Percentiles rank a stretch among this genome's conserved stretches.
These are phyloP conservation scores for Stygiomarasmius scandens DNA, from an alignment of 1,284 basidiomycete species.

Conservation along the genomic window DNA sequence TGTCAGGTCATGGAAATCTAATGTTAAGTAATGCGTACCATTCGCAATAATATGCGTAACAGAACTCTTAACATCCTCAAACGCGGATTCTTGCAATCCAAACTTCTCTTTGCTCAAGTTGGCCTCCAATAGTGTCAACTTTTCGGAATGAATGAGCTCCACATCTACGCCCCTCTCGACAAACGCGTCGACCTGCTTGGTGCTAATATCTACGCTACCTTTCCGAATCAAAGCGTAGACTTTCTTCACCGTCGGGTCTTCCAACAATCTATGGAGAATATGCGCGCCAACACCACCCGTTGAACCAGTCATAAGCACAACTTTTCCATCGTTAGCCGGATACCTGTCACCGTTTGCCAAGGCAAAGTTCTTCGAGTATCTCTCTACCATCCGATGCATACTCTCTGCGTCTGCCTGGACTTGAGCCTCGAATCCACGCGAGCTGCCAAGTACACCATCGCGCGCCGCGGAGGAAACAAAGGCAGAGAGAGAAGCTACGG, in stretches of 20 bases:
- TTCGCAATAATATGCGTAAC: conserved; percentile 15
- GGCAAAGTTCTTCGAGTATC: conserved; percentile 24
- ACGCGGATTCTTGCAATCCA: conserved; percentile 13
- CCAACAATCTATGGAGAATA: background rate
- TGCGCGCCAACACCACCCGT: conserved; percentile 7
- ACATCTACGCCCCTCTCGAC: conserved; percentile 19
- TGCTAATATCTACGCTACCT: conserved; percentile 29
- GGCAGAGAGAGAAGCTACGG: conserved; percentile 29
- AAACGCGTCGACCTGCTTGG: conserved; percentile 27
- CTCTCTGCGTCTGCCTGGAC: conserved; percentile 17
- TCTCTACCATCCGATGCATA: conserved; percentile 36
- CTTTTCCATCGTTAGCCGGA: background rate
- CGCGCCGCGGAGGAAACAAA: conserved; percentile 27
- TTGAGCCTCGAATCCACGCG: background rate
- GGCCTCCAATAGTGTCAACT: conserved; percentile 23
- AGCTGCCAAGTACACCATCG: conserved; percentile 14
- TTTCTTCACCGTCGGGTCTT: background rate
- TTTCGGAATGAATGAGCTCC: conserved; percentile 15
- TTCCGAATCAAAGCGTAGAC: conserved; percentile 23
- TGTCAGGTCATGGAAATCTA: background rate
- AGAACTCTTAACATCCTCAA: conserved; percentile 12
- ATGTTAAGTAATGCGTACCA: background rate
- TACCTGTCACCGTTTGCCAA: too few relatives aligned
- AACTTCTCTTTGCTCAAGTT: conserved; percentile 11
- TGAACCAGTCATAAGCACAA: conserved; percentile 7